Evolutionary conservation across 1,284 basidiomycete species (phyloP).

Genomic region (Phellinidium pouzarii): DNA sequence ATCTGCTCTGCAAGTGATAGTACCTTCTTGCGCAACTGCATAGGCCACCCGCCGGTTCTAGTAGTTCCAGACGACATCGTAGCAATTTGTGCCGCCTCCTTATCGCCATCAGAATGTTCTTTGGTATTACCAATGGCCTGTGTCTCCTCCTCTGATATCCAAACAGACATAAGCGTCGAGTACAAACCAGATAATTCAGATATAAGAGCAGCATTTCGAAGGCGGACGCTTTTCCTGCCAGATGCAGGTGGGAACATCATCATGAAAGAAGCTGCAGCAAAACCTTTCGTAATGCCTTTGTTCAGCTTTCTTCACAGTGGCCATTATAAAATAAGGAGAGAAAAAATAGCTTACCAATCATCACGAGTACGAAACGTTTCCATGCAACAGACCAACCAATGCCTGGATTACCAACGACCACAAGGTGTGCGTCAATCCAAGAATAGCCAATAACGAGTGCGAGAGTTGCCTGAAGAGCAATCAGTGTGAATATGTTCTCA

Average conservation of each 20-base stretch:
- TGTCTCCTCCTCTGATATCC: slow-evolving; percentile 31
- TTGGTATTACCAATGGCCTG: slow-evolving; percentile 27
- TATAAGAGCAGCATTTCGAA: slow-evolving; percentile 38
- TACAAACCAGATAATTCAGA: slow-evolving; percentile 36
- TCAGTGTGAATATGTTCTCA: background rate
- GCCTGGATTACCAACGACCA: slow-evolving; percentile 40
- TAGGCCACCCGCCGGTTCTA: slow-evolving; percentile 29
- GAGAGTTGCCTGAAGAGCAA: slow-evolving; percentile 33
- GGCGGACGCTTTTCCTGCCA: slow-evolving; percentile 40
- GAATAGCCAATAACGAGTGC: slow-evolving; percentile 50
- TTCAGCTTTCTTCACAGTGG: background rate
- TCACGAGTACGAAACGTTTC: slow-evolving; percentile 40
- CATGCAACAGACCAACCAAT: slow-evolving; percentile 50
- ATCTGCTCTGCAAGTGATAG: slow-evolving; percentile 32
- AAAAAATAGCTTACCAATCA: slow-evolving; percentile 33
- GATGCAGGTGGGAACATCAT: slow-evolving; percentile 48
- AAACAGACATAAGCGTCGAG: slow-evolving; percentile 37
- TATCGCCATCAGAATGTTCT: slow-evolving; percentile 28
- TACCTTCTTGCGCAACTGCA: slow-evolving; percentile 18
- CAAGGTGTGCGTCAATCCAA: slow-evolving; percentile 52
- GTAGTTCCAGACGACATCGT: slow-evolving; percentile 19
- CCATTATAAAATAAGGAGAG: background rate
- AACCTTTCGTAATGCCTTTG: slow-evolving; percentile 27
- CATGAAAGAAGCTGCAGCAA: slow-evolving; percentile 38
- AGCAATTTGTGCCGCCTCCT: background rate